Conservation (phyloP, 2,329 filamentous ascomycete species). For the Aspergillus floridensis region DNA sequence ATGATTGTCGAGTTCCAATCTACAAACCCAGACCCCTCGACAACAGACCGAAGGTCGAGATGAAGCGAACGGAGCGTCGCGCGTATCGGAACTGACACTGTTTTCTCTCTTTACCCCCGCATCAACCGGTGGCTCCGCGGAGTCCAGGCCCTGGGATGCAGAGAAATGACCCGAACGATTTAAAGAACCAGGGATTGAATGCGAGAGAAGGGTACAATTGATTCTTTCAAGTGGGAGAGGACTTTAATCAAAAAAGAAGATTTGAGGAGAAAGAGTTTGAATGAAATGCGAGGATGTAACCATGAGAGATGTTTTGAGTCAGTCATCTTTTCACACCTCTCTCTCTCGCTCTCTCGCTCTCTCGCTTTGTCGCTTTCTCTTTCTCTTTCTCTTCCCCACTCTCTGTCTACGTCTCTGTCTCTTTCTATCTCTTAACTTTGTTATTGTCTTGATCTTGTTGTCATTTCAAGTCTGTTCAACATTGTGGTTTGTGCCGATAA, state of each 20-base stretch:
- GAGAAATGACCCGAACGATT: not conserved
- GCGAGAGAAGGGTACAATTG: not conserved
- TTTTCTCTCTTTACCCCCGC: not conserved
- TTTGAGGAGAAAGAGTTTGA: no score
- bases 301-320: no score
- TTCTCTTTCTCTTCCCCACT: not conserved
- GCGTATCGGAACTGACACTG: not conserved
- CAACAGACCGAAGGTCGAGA: not conserved
- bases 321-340: no score
- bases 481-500: not conserved
- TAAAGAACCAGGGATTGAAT: not conserved
- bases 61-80: not conserved
- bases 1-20: not conserved
- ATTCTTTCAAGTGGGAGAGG: not conserved
- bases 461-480: not conserved
- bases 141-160: not conserved
- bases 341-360: no score
- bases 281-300: no score
- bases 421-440: not conserved
- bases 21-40: not conserved
- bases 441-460: not conserved
- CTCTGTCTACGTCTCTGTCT: not conserved
- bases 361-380: no score
- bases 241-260: not conserved
- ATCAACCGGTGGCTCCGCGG: not conserved